A percentile compares a stretch with the other conserved stretches of the same genome.
phyloP scores from a whole-genome alignment of 2,329 filamentous ascomycete genomes.

The Exophiala aquamarina region DNA sequence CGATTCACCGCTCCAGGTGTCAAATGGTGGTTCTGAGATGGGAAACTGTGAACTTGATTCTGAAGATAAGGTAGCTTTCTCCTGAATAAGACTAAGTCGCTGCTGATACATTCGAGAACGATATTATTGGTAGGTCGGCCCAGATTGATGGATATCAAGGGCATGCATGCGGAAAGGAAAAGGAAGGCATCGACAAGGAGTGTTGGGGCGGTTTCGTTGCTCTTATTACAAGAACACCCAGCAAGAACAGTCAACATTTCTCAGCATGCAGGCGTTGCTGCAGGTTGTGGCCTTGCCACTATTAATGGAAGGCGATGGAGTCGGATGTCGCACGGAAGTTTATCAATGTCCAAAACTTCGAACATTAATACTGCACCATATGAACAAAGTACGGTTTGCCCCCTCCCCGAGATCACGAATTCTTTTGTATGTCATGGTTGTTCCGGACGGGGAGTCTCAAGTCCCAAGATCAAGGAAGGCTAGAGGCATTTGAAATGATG shows the following conservation, averaged over 20 bases:
- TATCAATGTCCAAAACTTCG: no score
- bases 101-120: slow-evolving; percentile 20
- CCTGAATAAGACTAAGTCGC: slow-evolving; percentile 21
- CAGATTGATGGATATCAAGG: slow-evolving; percentile 10
- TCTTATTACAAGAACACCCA: no score
- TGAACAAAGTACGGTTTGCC: neutral
- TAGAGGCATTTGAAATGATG: neutral
- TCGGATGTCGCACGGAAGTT: no score
- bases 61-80: slow-evolving; percentile 16
- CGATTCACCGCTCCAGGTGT: no score
- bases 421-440: slow-evolving; percentile 14
- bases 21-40: no score
- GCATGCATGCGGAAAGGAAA: neutral
- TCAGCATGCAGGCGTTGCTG: slow-evolving; percentile 10
- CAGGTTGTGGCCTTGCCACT: slow-evolving; percentile 10
- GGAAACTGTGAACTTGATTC: neutral
- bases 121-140: slow-evolving; percentile 11
- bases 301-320: no score
- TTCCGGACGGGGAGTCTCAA: neutral
- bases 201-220: neutral
- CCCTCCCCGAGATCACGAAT: neutral
- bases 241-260: slow-evolving; percentile 6
- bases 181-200: neutral
- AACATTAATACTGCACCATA: no score
- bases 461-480: neutral